Evolutionary conservation across 2,329 filamentous ascomycete genomes (phyloP), one percentile per base, ranked within the genome.

Genomic region (Taxawa tesnikishii): DNA sequence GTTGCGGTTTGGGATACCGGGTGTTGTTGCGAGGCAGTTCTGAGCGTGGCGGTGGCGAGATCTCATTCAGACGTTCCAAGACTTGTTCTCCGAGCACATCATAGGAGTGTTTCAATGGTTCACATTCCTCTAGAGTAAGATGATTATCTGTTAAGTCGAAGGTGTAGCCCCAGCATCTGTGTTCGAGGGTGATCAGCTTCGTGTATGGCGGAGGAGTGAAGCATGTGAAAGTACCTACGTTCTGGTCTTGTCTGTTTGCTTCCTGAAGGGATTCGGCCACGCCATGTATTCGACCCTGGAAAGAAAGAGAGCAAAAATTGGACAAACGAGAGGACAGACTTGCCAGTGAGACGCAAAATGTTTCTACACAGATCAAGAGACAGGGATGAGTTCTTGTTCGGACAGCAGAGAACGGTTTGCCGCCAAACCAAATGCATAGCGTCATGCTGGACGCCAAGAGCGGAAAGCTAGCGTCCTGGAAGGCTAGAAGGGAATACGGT

Each of bases 71-170:
- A 5, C 66, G 61, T 37, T 75, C 64, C 11, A 83, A 58, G 36
- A 74, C 77, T 37, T 80, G 67, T 41, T 81, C 73, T 18, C 67
- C 79, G 1, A 84, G 58, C 6, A 61, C 63, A 52, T 88, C 83
- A 48, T 82, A 87, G 1, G 70, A 69, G 36, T 71, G 67, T 30
- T 75, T 76, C 41, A 80, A 49, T 3, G 68, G 70, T 33, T 68
- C 54, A 24, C 77, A 57, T 45, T 83, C 60, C 33, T 76, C 67
- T 5, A 62, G 54, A 2, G 69, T 71, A 12, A 72, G 56, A 50
- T 88, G 82, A 3, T 74, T 54, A 5, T 67, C 51, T 1, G 79
- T 81, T 65, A 79, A 77, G 43, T 75, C 68, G 49, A 87, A 85
- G 5, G 64, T 68, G 46, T 82, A 70, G 13, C 71, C 77, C 73